These are phyloP conservation scores for Nelumbo lutea DNA, from an alignment of 164 flowering plant genomes.

Conservation along the genomic window DNA sequence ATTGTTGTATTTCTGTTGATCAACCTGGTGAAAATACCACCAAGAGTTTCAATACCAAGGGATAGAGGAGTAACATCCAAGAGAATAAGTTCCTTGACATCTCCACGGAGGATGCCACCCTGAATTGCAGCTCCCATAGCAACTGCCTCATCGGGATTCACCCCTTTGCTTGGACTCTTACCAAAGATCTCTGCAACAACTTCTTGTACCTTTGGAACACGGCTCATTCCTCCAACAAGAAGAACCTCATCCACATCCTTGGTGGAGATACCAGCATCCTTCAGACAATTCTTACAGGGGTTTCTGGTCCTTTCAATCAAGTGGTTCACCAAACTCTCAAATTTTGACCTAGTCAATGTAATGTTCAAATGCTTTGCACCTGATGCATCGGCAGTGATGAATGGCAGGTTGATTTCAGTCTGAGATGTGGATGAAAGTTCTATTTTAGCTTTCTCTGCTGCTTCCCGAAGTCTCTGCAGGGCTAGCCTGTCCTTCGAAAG, in stretches of 20 bases:
- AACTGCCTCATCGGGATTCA: conserved; percentile 76
- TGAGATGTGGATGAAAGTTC: conserved; percentile 75
- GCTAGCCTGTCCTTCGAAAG: conserved; percentile 65
- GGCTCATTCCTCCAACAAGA: conserved; percentile 78
- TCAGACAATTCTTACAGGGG: conserved; percentile 66
- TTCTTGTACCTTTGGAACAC: conserved; percentile 71
- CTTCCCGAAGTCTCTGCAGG: conserved; percentile 66
- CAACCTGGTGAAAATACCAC: conserved; percentile 63
- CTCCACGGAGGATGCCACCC: conserved; percentile 78
- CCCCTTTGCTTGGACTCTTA: conserved; percentile 74
- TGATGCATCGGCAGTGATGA: conserved; percentile 70
- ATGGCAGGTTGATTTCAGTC: conserved; percentile 77
- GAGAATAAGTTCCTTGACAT: conserved; percentile 69
- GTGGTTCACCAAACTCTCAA: conserved; percentile 48
- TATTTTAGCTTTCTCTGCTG: conserved; percentile 77
- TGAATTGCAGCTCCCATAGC: conserved; percentile 79
- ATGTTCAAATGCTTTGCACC: conserved; percentile 78
- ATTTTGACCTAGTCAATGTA: conserved; percentile 66
- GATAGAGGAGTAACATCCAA: conserved; percentile 67
- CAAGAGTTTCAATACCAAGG: conserved; percentile 72
- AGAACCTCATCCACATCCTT: conserved; percentile 73
- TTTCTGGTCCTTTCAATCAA: conserved; percentile 59
- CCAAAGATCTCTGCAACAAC: conserved; percentile 59
- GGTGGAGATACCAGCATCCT: conserved; percentile 51
- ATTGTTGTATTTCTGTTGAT: conserved; percentile 64